Conservation (phyloP, 169 alveolate species). For the Plasmodium gonderi region DNA sequence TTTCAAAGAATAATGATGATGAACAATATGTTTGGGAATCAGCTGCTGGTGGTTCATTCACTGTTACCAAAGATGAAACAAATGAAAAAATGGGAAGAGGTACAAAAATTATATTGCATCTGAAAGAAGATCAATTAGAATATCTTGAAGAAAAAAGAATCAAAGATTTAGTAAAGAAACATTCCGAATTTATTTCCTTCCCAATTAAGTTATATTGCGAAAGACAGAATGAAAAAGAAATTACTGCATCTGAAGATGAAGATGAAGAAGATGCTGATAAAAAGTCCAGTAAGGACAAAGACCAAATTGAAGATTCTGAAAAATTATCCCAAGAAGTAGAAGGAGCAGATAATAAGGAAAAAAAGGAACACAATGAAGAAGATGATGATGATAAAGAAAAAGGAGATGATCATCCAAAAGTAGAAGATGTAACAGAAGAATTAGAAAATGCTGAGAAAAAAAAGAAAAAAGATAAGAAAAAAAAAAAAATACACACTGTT, state of each 20-base stretch:
- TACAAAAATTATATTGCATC: slow-evolving; percentile 94
- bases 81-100: slow-evolving; percentile 95
- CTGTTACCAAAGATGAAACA: slow-evolving; percentile 94
- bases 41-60: slow-evolving; percentile 99
- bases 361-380: slow-evolving; percentile 86
- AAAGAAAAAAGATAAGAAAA: slow-evolving; percentile 93
- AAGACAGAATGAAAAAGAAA: slow-evolving; percentile 98
- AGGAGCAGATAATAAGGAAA: slow-evolving; percentile 83
- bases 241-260: slow-evolving; percentile 98
- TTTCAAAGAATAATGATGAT: slow-evolving; percentile 96
- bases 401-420: slow-evolving; percentile 89
- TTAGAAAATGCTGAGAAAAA: slow-evolving; percentile 58
- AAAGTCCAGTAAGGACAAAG: slow-evolving; percentile 75
- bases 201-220: slow-evolving; percentile 98
- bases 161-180: slow-evolving; percentile 99
- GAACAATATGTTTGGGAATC: slow-evolving; percentile 99
- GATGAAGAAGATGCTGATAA: slow-evolving; percentile 84
- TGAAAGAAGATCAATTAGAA: slow-evolving; percentile 98
- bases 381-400: slow-evolving; percentile 83
- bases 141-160: slow-evolving; percentile 97
- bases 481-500: slow-evolving; percentile 98
- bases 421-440: slow-evolving; percentile 81
- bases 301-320: slow-evolving; percentile 71
- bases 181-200: slow-evolving; percentile 99
- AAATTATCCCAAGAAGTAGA: slow-evolving; percentile 79